Base-by-base conservation (phyloP, 2,329 filamentous ascomycete genomes). In the Ascochyta clinopodiicola region DNA sequence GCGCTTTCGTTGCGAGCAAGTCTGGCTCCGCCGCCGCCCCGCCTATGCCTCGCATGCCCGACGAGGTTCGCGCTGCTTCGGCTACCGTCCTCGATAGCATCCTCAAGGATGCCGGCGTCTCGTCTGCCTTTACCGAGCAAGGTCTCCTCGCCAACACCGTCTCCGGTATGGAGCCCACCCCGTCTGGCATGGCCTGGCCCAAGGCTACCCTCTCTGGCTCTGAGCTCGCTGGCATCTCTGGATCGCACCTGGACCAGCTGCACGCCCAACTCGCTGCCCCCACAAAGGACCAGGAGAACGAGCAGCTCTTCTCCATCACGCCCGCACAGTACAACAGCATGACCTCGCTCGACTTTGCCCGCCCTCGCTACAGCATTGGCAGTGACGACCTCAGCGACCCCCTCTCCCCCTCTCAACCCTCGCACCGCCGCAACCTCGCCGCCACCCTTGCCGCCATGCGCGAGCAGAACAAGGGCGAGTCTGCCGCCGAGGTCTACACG, bases 1-100 rank as follows among this genome's bases (percentile, higher is more conserved):
- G 95, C 72, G 95, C 95, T 48, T 96, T 97, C 73, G 92, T 98
- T 67, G 89, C 95, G 59, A 97, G 94, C 29, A 96, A 93, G 78
- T 87, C 88, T 61, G 86, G 88, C 39, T 82, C 88, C 19, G 87
- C 87, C 64, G 85, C 87, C 39, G 85, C 87, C 35, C 86, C 88
- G 35, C 86, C 86, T 64, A 88, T 96, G 65, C 90, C 90, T 45
- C 85, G 85, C 52, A 88, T 94, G 72, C 89, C 91, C 32, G 89
- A 94, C 52, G 90, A 94, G 66, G 86, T 95, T 52, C 88, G 90
- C 56, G 88, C 86, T 61, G 90, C 90, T 36, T 92, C 91, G 13
- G 88, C 90, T 45, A 86, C 87, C 19, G 84, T 95, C 19, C 85
- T 95, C 51, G 86, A 92, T 75, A 91, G 87, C 75, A 89, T 95